phyloP scores from a whole-genome alignment of 2,329 filamentous ascomycete species.

The Ceratocystiopsis sp. region DNA sequence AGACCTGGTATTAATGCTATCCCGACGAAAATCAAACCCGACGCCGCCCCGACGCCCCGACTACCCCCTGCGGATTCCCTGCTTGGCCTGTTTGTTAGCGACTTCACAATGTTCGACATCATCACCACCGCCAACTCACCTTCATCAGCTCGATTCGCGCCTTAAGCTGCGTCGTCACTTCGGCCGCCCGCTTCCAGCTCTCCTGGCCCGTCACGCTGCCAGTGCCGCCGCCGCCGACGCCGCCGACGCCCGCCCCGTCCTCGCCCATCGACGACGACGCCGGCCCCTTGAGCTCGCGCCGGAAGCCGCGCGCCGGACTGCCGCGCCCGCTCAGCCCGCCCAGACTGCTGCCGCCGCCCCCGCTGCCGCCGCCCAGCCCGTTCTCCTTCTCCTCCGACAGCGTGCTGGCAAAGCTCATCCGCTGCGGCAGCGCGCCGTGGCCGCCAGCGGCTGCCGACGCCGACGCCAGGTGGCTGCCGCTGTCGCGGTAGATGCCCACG shows the following conservation, averaged over 20 bases:
- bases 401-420: slow-evolving; percentile 46
- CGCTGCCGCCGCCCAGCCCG: slow-evolving; percentile 22
- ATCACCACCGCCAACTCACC: slow-evolving; percentile 21
- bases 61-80: slow-evolving; percentile 8
- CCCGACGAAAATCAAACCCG: too few species aligned
- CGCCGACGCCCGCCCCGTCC: slow-evolving; percentile 8
- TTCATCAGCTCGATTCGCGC: slow-evolving; percentile 99
- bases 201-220: slow-evolving; percentile 39
- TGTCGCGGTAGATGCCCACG: slow-evolving; percentile 36
- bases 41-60: too few species aligned
- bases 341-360: slow-evolving; percentile 1
- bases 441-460: slow-evolving; percentile 18
- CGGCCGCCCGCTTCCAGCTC: slow-evolving; percentile 92
- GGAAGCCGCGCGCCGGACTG: slow-evolving; percentile 40
- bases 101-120: not conserved
- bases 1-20: too few species aligned
- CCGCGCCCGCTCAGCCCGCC: slow-evolving; percentile 32
- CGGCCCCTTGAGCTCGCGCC: slow-evolving; percentile 15
- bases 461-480: slow-evolving; percentile 7
- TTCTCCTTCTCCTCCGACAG: slow-evolving; percentile 69
- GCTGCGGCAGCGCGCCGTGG: slow-evolving; percentile 19
- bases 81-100: slow-evolving; percentile 7
- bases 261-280: not conserved
- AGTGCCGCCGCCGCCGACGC: slow-evolving; percentile 6
- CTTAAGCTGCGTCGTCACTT: slow-evolving; percentile 95